Conservation (phyloP, 23 red algal genomes). For the Gracilaria domingensis region DNA sequence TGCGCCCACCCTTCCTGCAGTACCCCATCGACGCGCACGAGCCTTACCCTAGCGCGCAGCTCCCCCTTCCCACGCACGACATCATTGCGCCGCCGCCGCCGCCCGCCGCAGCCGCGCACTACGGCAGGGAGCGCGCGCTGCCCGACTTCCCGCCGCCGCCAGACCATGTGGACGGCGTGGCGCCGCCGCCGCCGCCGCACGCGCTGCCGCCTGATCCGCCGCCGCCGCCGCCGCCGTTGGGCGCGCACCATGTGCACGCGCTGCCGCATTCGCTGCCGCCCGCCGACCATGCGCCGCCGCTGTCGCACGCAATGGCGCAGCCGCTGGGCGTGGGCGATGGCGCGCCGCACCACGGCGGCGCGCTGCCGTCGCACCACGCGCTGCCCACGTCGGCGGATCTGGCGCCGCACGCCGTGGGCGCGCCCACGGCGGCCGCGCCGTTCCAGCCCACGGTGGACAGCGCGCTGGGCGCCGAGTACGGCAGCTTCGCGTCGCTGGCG, state of each 20-base stretch:
- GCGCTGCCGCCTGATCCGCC: neutral
- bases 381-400: neutral
- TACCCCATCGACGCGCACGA: constrained; percentile 20
- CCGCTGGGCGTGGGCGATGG: neutral
- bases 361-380: neutral
- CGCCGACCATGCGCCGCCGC: neutral
- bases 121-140: neutral
- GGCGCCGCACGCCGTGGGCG: neutral
- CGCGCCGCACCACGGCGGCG: constrained; percentile 1
- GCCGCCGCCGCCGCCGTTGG: neutral
- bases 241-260: constrained; percentile 20
- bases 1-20: neutral
- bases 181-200: constrained; percentile 14
- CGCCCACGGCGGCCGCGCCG: neutral
- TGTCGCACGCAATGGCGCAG: neutral
- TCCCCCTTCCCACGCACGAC: neutral
- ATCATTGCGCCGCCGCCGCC: neutral
- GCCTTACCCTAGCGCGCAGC: constrained; percentile 13
- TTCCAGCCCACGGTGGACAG: neutral
- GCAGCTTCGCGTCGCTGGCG: neutral
- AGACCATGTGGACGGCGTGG: too few species aligned
- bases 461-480: neutral
- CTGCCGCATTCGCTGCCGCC: neutral
- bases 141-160: neutral
- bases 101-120: too few species aligned